Evolutionary conservation across 768 basidiomycete genomes (phyloP).

Genomic region (Leccinum subgranulosum): DNA sequence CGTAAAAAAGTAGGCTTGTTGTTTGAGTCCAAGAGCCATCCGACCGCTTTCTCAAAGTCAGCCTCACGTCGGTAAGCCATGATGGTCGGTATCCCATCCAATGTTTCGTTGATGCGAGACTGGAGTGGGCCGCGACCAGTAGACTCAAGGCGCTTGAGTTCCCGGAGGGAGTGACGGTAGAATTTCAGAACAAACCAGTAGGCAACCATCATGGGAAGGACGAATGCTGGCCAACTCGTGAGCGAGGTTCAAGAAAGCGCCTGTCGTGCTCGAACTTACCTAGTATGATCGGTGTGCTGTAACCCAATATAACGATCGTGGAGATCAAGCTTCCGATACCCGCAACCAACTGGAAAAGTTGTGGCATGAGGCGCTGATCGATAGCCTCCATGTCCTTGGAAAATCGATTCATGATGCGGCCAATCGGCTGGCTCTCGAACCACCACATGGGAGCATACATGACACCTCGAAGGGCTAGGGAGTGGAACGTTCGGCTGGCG

Average conservation of each 20-base stretch:
- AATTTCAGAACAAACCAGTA: conserved; percentile 43
- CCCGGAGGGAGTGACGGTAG: conserved; percentile 46
- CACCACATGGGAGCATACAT: conserved; percentile 27
- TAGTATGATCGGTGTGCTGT: conserved; percentile 31
- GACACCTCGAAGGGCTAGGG: conserved; percentile 21
- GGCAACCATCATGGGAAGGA: conserved; percentile 26
- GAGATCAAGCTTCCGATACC: conserved; percentile 24
- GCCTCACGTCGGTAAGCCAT: conserved; percentile 42
- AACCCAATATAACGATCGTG: conserved; percentile 21
- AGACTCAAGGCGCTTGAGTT: conserved; percentile 46
- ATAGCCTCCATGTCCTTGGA: conserved; percentile 41
- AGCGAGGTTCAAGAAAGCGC: conserved; percentile 15
- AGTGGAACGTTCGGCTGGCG: conserved; percentile 28
- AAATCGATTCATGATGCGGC: conserved; percentile 47
- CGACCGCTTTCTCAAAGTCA: conserved; percentile 25
- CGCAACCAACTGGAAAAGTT: conserved; percentile 26
- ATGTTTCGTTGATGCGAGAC: conserved; percentile 49
- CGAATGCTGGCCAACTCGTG: conserved; percentile 15
- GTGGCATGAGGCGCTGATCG: conserved; percentile 36
- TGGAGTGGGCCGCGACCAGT: conserved; percentile 47
- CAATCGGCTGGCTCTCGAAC: conserved; percentile 36
- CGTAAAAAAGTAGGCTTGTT: conserved; percentile 30
- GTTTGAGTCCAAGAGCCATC: conserved; percentile 21
- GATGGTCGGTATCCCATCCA: conserved; percentile 45
- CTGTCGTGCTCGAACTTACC: conserved; percentile 32